Evolutionary conservation across 2,329 filamentous ascomycete species (phyloP), one percentile per base, ranked within the genome.

Genomic region (Spiromastix sp.): DNA sequence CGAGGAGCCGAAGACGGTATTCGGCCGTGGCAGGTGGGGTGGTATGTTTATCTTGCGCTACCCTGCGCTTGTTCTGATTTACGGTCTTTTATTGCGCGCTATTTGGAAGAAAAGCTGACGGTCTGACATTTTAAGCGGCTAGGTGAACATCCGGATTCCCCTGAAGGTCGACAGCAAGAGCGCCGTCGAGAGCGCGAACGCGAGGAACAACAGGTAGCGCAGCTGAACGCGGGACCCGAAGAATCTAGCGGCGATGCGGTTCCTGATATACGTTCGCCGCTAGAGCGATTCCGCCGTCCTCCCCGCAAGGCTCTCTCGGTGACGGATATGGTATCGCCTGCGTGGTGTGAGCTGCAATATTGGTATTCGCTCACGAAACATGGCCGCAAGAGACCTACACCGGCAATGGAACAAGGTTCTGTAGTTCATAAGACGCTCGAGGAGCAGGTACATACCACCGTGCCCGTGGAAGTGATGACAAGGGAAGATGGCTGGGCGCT

Each of bases 291-390:
- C 49, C 79, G 87, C 24, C 77, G 76, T 1, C 78, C 72, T 37
- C 85, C 85, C 0, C 79, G 71, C 50, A 89, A 85, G 52, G 77
- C 83, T 0, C 70, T 96, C 5, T 85, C 83, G 0, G 91, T 96
- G 1, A 86, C 84, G 2, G 91, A 98, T 56, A 63, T 96, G 16
- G 77, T 87, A 0, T 81, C 85, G 1, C 87, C 87, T 2, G 80
- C 87, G 5, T 98, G 91, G 91, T 98, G 91, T 56, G 89, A 98
- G 59, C 59, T 96, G 40, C 87, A 96, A 56, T 93, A 94, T 50
- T 86, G 78, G 68, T 95, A 93, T 60, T 84, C 77, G 0, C 69
- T 98, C 36, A 83, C 79, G 3, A 78, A 75, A 36, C 75, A 80
- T 51, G 91, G 89, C 1, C 74, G 74, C 38, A 87, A 82, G 54